These are phyloP conservation scores for Acephala macrosclerotiorum DNA, from an alignment of 2,329 filamentous ascomycete genomes.

Conservation along the genomic window DNA sequence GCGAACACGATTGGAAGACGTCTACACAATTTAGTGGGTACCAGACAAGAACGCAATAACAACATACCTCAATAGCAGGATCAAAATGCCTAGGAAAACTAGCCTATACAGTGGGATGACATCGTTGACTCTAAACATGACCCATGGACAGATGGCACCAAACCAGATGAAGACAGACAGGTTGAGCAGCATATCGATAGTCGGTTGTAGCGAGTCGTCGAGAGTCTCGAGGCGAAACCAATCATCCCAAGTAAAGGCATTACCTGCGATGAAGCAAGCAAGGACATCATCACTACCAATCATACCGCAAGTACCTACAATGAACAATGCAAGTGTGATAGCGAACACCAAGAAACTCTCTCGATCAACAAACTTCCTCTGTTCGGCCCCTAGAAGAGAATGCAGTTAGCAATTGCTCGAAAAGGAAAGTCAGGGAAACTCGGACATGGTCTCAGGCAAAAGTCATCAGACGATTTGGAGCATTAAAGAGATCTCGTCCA, in stretches of 20 bases:
- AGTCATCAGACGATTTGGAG: too few species aligned
- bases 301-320: slow-evolving; percentile 89
- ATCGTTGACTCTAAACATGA: slow-evolving; percentile 68
- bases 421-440: too few species aligned
- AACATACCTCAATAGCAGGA: slow-evolving; percentile 71
- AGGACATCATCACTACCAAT: slow-evolving; percentile 89
- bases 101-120: slow-evolving; percentile 79
- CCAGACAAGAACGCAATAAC: neutral
- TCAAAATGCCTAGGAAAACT: slow-evolving; percentile 74
- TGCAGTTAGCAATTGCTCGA: too few species aligned
- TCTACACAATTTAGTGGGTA: slow-evolving; percentile 29
- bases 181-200: slow-evolving; percentile 94
- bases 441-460: too few species aligned
- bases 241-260: slow-evolving; percentile 90
- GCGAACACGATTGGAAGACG: slow-evolving; percentile 79
- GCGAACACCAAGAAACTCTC: slow-evolving; percentile 60
- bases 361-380: slow-evolving; percentile 68
- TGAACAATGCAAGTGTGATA: slow-evolving; percentile 84
- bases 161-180: slow-evolving; percentile 86
- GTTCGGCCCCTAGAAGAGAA: slow-evolving; percentile 69
- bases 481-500: too few species aligned
- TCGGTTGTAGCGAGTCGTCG: slow-evolving; percentile 92
- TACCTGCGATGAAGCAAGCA: slow-evolving; percentile 91
- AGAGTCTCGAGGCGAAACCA: slow-evolving; percentile 91
- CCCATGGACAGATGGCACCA: slow-evolving; percentile 85